Evolutionary conservation across 2,329 filamentous ascomycete genomes (phyloP).

Genomic region (Ceratocystis diversiconidia): DNA sequence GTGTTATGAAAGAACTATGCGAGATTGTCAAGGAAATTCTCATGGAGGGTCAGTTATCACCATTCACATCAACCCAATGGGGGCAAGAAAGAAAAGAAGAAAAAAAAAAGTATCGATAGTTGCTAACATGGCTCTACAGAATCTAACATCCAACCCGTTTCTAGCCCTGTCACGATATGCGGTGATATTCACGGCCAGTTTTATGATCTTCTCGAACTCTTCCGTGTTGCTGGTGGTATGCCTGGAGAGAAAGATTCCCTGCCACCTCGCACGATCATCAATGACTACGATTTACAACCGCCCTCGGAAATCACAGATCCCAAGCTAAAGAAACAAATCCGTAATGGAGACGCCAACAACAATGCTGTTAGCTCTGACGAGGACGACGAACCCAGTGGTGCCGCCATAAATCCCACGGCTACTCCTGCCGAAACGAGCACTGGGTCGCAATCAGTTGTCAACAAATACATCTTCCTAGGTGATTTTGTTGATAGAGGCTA

Average conservation of each 20-base stretch:
- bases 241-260: constrained; percentile 55
- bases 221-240: constrained; percentile 93
- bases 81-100: neutral
- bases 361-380: constrained; percentile 35
- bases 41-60: constrained; percentile 66
- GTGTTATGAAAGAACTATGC: constrained; percentile 96
- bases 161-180: constrained; percentile 90
- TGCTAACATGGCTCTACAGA: constrained; percentile 37
- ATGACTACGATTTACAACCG: constrained; percentile 81
- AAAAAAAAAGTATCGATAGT: neutral
- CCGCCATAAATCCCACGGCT: constrained; percentile 22
- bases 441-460: constrained; percentile 36
- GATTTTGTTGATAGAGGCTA: constrained; percentile 97
- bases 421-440: constrained; percentile 26
- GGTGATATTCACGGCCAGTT: constrained; percentile 98
- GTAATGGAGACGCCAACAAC: constrained; percentile 36
- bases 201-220: constrained; percentile 92
- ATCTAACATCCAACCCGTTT: constrained; percentile 97
- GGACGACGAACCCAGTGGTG: neutral
- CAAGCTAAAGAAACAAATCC: constrained; percentile 70
- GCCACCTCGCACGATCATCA: constrained; percentile 59
- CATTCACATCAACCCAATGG: neutral
- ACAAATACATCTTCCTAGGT: constrained; percentile 50
- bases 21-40: constrained; percentile 98
- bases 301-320: constrained; percentile 79